A percentile compares a stretch with the other conserved stretches of the same genome.
phyloP scores from a whole-genome alignment of 352 stramenopile species.

The Plasmopara muralis region DNA sequence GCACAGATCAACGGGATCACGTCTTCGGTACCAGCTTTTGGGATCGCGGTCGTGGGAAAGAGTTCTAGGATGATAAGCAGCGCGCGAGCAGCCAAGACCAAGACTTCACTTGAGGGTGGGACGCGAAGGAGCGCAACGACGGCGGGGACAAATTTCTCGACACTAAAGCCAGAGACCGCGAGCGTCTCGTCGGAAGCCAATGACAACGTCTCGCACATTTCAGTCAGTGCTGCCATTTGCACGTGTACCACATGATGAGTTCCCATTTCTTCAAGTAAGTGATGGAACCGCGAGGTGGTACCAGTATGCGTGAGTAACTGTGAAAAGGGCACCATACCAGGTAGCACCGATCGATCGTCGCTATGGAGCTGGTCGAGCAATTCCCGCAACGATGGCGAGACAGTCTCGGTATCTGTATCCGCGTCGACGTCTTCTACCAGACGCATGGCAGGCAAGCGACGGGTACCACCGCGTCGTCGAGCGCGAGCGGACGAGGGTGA shows the following conservation, averaged over 20 bases:
- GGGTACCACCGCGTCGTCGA: background rate
- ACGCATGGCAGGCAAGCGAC: constrained; percentile 26
- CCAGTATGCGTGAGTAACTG: constrained; percentile 38
- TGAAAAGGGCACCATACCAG: constrained; percentile 45
- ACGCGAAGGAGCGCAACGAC: constrained; percentile 36
- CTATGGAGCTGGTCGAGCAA: constrained; percentile 28
- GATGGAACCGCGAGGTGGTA: constrained; percentile 32
- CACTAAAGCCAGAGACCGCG: constrained; percentile 51
- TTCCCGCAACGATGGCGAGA: constrained; percentile 39
- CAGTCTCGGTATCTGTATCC: constrained; percentile 23
- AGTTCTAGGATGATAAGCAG: constrained; percentile 54
- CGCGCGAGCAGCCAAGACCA: constrained; percentile 49
- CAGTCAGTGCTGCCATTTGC: constrained; percentile 45
- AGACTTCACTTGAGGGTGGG: constrained; percentile 50
- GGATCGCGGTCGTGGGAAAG: constrained; percentile 34
- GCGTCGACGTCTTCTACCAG: constrained; percentile 53
- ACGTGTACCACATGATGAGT: constrained; percentile 24
- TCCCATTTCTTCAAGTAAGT: constrained; percentile 36
- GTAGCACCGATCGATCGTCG: constrained; percentile 19
- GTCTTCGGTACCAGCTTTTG: constrained; percentile 34
- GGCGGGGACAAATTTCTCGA: constrained; percentile 49
- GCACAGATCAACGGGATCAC: constrained; percentile 55
- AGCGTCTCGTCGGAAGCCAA: constrained; percentile 64
- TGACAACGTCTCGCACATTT: constrained; percentile 64
- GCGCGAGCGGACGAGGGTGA: background rate